Evolutionary conservation across 2,329 filamentous ascomycete genomes (phyloP), one percentile per base, ranked within the genome.

Genomic region (Penicillium sumatraense): DNA sequence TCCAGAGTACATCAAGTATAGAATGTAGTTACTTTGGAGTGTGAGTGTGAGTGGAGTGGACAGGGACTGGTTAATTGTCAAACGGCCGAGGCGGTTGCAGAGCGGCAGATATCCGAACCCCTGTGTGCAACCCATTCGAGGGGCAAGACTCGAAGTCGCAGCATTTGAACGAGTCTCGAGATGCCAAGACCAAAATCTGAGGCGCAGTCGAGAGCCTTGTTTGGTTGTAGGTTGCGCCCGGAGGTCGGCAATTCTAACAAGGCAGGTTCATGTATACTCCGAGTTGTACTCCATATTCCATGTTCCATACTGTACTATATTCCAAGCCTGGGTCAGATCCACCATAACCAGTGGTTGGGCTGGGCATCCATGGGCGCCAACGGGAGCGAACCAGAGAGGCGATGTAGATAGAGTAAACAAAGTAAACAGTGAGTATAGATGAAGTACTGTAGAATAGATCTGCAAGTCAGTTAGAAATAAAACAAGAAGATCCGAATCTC

Each of bases 331-430:
- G 3, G 21, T 20, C 8, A 16, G 42, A 31, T 23, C 42, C 42
- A 46, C 42, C 26, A 16, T 29, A 26, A 9, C 18, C 51, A 38
- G 31, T 27, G n/a, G 27, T 46, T 33, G 31, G 42, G 2, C 35
- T 14, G 24, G 13, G 18, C 20, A 50, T 16, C 54, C 54, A 47
- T 57, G 54, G 54, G 16, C 40, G 42, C 42, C n/a, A 46, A 46
- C 42, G 42, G 42, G 42, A 46, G 42, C 26, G 42, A 46, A 46
- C 42, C 36, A 51, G 18, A 42, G 18, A 20, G 27, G 26, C 6
- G 3, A 20, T 23, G 14, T 29, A 11, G 14, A 54, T 1, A 36
- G 9, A 48, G 54, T 51, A 52, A 57, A 49, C 38, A 33, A 33
- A 31, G 20, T 40, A 13, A n/a, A n/a, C n/a, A n/a, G n/a, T n/a